These are phyloP conservation scores for Hyaloscypha hepaticicola DNA, from an alignment of 495 filamentous ascomycete species.

Conservation along the genomic window DNA sequence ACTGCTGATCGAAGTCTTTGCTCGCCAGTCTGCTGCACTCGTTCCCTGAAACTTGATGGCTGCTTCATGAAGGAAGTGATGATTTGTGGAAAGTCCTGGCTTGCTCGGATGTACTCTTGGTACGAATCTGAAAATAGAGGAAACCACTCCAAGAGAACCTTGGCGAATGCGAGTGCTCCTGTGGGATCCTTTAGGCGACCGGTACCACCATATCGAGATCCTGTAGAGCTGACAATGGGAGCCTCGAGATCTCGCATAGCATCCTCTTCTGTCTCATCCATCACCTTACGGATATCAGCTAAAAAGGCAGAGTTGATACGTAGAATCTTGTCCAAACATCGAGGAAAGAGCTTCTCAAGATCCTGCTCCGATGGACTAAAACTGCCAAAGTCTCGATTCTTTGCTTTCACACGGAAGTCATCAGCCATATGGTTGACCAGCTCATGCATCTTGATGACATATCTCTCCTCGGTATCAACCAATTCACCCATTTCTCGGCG, in stretches of 20 bases:
- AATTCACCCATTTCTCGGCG: slow-evolving; percentile 89
- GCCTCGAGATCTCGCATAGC: slow-evolving; percentile 67
- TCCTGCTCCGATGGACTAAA: slow-evolving; percentile 71
- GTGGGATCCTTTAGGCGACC: slow-evolving; percentile 63
- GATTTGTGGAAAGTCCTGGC: slow-evolving; percentile 77
- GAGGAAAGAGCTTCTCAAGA: slow-evolving; percentile 75
- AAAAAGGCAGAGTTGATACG: slow-evolving; percentile 77
- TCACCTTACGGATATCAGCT: slow-evolving; percentile 65
- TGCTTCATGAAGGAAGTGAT: slow-evolving; percentile 72
- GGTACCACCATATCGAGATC: slow-evolving; percentile 36
- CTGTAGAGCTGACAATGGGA: slow-evolving; percentile 49
- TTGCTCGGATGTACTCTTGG: slow-evolving; percentile 83
- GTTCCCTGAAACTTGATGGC: slow-evolving; percentile 74
- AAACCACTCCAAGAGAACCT: slow-evolving; percentile 81
- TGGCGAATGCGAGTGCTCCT: slow-evolving; percentile 72
- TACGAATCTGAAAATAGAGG: slow-evolving; percentile 88
- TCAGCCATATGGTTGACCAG: slow-evolving; percentile 72
- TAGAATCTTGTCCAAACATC: slow-evolving; percentile 72
- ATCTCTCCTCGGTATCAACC: slow-evolving; percentile 90
- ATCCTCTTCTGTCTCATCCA: slow-evolving; percentile 82
- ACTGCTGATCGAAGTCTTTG: slow-evolving; percentile 87
- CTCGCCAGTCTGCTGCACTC: slow-evolving; percentile 82
- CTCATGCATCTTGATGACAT: slow-evolving; percentile 80
- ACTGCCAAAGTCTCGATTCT: slow-evolving; percentile 54
- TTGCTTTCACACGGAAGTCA: slow-evolving; percentile 70